Base-by-base conservation (phyloP, 331 rosid genomes). In the Malus hybrid region DNA sequence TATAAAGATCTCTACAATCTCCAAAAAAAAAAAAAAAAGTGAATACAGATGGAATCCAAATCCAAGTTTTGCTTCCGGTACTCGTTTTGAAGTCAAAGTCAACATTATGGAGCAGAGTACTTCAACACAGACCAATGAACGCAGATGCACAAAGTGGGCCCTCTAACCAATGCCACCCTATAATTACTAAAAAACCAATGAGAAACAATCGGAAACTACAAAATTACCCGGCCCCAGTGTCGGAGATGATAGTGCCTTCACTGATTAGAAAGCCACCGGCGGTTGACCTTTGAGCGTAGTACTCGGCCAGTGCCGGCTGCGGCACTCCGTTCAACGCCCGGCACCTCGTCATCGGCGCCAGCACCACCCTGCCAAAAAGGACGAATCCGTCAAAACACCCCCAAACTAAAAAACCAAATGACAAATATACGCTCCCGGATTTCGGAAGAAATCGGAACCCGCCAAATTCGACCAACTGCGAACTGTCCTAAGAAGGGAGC, bases 261-360 rank as follows among this genome's bases (percentile, higher is more conserved):
- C 65, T 87, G 82, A 94, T 85, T 67, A 94, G 93, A n/a, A 94
- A 83, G 22, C 99, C 99, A 13, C 86, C 96, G 18, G 79, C 74
- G 8, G 91, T 94, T 34, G 97, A 82, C 83, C 99, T 84, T 82
- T 94, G 99, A 10, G 63, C 14, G 56, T 94, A 94, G 71, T 94
- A 94, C 63, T 90, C 86, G 0, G 81, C 91, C 24, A 84, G 76
- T 3, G 88, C 99, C 16, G 76, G 73, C n/a, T 70, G 72, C 32
- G 99, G 96, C 29, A 90, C 75, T 42, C 93, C 89, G 26, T 90
- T 81, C 82, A 90, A 72, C 4, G 99, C 96, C 56, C 97, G 88
- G 67, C 99, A 94, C 72, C 99, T 80, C 1, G 99, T 94, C 99
- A 94, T 90, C 19, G 99, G 99, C 20, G 99, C 97, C 20, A 94